Evolutionary conservation across 192 early-diverging fungal species (phyloP).

Genomic region (Coemansia sp.): DNA sequence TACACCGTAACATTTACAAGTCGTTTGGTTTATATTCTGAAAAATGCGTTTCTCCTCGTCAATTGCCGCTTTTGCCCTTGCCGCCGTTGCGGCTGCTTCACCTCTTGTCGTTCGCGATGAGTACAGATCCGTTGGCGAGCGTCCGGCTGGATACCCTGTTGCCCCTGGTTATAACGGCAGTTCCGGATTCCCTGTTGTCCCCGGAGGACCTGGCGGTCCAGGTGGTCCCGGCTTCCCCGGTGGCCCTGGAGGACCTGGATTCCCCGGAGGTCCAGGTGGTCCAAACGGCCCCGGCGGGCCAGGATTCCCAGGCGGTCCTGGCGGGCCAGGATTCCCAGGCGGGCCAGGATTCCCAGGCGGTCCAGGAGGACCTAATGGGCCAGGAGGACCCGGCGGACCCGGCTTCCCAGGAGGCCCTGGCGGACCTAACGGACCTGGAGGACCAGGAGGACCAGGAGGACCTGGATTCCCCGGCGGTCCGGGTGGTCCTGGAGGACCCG

Average conservation of each 20-base stretch:
- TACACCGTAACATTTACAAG: neutral
- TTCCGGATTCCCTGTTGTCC: constrained; percentile 6
- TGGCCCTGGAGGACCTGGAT: neutral
- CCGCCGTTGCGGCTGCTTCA: constrained; percentile 28
- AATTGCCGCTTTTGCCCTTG: constrained; percentile 20
- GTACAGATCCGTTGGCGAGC: constrained; percentile 13
- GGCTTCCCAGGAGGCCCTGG: constrained; percentile 6
- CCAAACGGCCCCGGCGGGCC: constrained; percentile 9
- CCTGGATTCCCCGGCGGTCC: constrained; percentile 2
- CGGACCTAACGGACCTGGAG: neutral
- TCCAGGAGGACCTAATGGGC: constrained; percentile 1
- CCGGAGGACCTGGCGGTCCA: constrained; percentile 6
- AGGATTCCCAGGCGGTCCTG: constrained; percentile 6
- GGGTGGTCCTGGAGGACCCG: constrained; percentile 7
- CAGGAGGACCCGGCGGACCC: constrained; percentile 3
- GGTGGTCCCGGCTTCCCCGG: constrained; percentile 19
- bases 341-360: constrained; percentile 11
- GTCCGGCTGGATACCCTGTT: neutral
- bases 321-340: constrained; percentile 11
- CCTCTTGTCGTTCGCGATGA: constrained; percentile 21
- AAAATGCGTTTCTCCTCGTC: constrained; percentile 44
- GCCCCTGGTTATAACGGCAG: constrained; percentile 10
- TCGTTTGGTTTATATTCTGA: neutral
- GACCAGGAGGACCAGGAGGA: constrained; percentile 1
- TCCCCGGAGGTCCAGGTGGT: constrained; percentile 14